A percentile compares a stretch with the other conserved stretches of the same genome.
These are phyloP conservation scores for Citrus sinensis DNA, from an alignment of 345 rosid species.

Conservation along the genomic window DNA sequence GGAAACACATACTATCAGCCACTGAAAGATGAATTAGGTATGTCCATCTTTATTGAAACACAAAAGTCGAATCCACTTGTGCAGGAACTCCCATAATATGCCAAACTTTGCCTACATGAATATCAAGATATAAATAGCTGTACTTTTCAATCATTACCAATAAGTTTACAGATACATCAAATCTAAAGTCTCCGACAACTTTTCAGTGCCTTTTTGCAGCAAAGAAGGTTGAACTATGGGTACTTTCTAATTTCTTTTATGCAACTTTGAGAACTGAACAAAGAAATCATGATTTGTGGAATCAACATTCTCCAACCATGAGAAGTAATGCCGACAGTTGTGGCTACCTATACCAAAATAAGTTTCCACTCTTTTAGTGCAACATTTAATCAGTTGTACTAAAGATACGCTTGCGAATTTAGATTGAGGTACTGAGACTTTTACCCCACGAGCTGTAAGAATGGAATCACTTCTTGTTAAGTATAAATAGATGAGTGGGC, in stretches of 20 bases:
- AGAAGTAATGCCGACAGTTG: neutral
- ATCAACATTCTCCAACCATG: neutral
- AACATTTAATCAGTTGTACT: neutral
- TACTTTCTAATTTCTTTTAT: neutral
- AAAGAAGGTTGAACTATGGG: neutral
- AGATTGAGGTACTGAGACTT: neutral
- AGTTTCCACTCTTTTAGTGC: neutral
- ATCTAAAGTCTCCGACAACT: neutral
- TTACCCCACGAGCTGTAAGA: neutral
- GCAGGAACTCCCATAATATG: neutral
- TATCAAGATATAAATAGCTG: neutral
- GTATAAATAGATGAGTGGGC: no score
- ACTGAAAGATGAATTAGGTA: neutral
- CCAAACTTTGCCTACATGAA: neutral
- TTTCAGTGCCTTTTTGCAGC: neutral
- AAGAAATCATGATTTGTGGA: neutral
- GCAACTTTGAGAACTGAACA: neutral
- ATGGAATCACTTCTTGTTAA: neutral
- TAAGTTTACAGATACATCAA: neutral
- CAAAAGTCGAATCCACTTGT: neutral
- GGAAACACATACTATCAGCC: neutral
- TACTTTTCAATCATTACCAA: neutral
- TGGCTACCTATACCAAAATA: neutral
- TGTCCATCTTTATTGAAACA: neutral
- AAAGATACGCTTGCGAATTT: neutral